Percentiles rank a stretch among this genome's conserved stretches.
Evolutionary conservation across 352 stramenopile genomes (phyloP).

Genomic region (Pythium periplocum): DNA sequence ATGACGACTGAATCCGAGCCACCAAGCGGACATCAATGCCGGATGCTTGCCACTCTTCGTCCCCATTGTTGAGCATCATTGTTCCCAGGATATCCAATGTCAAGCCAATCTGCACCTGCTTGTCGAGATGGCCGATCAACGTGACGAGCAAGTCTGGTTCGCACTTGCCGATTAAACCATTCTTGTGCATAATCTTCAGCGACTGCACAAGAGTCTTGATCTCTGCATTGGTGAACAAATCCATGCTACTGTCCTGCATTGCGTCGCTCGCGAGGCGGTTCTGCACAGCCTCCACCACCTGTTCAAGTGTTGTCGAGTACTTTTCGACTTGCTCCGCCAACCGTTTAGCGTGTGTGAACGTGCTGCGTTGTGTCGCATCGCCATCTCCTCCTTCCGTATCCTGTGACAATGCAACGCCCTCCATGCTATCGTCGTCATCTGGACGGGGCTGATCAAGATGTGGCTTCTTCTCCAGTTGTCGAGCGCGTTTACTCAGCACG

Average conservation of each 20-base stretch:
- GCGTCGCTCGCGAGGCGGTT: slow-evolving; percentile 24
- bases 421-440: slow-evolving; percentile 10
- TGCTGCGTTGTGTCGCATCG: slow-evolving; percentile 23
- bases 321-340: slow-evolving; percentile 59
- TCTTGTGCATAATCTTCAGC: slow-evolving; percentile 68
- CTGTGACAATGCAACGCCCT: slow-evolving; percentile 12
- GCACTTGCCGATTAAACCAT: slow-evolving; percentile 46
- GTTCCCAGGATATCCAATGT: slow-evolving; percentile 23
- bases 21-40: slow-evolving; percentile 33
- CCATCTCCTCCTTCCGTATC: slow-evolving; percentile 10
- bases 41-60: slow-evolving; percentile 27
- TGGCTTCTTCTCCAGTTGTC: no score
- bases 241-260: slow-evolving; percentile 24
- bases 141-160: slow-evolving; percentile 47
- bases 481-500: no score
- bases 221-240: slow-evolving; percentile 44
- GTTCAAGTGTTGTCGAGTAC: slow-evolving; percentile 46
- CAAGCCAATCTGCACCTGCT: slow-evolving; percentile 38
- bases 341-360: slow-evolving; percentile 50
- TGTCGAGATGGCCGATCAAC: slow-evolving; percentile 51
- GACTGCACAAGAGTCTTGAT: slow-evolving; percentile 60
- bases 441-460: no score
- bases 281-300: slow-evolving; percentile 31
- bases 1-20: slow-evolving; percentile 26
- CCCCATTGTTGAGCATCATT: slow-evolving; percentile 23